Conservation (phyloP, 2,329 filamentous ascomycete genomes). For the Apiospora phragmitis region DNA sequence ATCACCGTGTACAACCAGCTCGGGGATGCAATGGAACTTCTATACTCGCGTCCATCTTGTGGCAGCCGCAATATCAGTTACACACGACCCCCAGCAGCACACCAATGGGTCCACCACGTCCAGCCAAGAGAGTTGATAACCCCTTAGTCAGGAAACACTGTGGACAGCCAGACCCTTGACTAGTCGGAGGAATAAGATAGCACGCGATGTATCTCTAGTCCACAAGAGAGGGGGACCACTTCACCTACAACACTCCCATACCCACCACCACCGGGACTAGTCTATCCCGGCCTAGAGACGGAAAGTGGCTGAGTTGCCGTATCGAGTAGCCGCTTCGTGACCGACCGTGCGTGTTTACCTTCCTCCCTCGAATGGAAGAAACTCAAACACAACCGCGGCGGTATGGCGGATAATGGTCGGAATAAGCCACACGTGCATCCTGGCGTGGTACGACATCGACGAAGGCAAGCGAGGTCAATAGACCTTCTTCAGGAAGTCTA, state of each 20-base stretch:
- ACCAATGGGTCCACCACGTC: neutral
- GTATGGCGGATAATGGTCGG: neutral
- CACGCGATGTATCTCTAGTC: neutral
- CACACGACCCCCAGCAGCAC: neutral
- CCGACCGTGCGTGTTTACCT: neutral
- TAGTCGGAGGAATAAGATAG: neutral
- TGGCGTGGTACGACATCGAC: neutral
- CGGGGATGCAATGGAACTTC: neutral
- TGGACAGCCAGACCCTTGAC: neutral
- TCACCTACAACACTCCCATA: neutral
- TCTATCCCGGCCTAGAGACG: neutral
- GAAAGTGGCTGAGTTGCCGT: neutral
- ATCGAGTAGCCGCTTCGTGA: neutral
- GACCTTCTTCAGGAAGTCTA: neutral
- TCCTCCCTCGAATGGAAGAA: neutral
- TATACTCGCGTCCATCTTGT: neutral
- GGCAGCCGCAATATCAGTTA: neutral
- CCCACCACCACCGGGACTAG: neutral
- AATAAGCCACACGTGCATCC: neutral
- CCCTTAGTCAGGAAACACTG: constrained; percentile 2
- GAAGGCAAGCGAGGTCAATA: neutral
- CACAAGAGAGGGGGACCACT: neutral
- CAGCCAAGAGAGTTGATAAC: neutral
- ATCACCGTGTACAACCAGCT: neutral
- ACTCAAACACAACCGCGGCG: neutral